Evolutionary conservation across 257 asterid genomes (phyloP).

Genomic region (Echium plantagineum): DNA sequence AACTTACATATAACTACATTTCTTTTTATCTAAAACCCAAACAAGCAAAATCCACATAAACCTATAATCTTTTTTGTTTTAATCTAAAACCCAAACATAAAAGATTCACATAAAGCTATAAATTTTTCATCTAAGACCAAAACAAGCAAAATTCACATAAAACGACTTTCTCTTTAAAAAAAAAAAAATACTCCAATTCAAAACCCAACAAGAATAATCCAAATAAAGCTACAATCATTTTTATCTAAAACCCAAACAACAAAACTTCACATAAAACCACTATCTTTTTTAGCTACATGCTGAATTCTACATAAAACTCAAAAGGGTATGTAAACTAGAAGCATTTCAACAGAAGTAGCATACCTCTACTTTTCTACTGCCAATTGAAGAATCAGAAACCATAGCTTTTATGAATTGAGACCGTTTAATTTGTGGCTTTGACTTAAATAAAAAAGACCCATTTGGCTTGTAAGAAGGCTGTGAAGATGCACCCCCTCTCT

Average conservation of each 20-base stretch:
- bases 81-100: no score
- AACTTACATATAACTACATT: no score
- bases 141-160: background rate
- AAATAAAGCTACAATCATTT: background rate
- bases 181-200: no score
- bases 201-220: no score
- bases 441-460: slow-evolving; percentile 18
- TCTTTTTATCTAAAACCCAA: no score
- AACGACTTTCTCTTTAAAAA: background rate
- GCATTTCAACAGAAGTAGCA: background rate
- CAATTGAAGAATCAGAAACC: slow-evolving; percentile 49
- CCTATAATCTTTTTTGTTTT: background rate
- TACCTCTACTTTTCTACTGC: slow-evolving; percentile 58
- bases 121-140: background rate
- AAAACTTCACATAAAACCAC: background rate
- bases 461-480: slow-evolving; percentile 30
- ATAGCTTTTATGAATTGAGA: slow-evolving; percentile 34
- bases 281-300: background rate
- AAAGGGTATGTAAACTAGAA: background rate
- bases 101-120: background rate
- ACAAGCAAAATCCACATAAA: background rate
- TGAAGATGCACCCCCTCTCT: slow-evolving; percentile 14
- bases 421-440: slow-evolving; percentile 20
- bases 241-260: no score
- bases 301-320: background rate